Evolutionary conservation across 164 flowering plant genomes (phyloP), one percentile per base, ranked within the genome.

Genomic region (Tetracentron sinense): DNA sequence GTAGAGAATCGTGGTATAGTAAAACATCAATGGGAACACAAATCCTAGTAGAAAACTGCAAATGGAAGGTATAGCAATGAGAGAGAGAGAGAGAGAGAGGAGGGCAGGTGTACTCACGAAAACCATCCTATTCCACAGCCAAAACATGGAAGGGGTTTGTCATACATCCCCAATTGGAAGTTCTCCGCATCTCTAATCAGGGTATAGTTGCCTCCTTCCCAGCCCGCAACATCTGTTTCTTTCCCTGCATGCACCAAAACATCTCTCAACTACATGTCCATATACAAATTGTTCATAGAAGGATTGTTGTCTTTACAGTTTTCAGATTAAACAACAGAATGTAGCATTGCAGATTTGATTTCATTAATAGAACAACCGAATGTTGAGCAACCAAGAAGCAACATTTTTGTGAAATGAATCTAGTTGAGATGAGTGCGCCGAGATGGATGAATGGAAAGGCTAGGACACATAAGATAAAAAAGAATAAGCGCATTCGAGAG

Each of bases 181-280:
- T 85, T 85, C 62, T 94, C 97, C 26, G 60, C 75, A 75, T 88
- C 93, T 75, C 61, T 82, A 29, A 94, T 68, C 22, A 83, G 85
- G 26, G 74, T 64, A 67, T 91, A 94, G 57, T 72, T 87, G 54
- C 84, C 87, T 61, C 76, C 85, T 60, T 74, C 87, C 53, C 51
- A 73, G 47, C 76, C 89, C 59, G 64, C 50, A 54, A 64, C 56
- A 66, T 84, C 83, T 29, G 59, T 60, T 57, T 71, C 42, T 71
- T 72, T 84, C 65, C 85, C 92, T 85, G 75, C 63, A 66, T 68
- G 64, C 48, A 67, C 26, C 26, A 54, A 58, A 14, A 33, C 54
- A 31, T 15, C 31, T 26, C 28, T 63, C 42, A 58, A 33, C 38
- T 10, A 33, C 51, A 7, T 5, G 7, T 58, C 21, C 44, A 53